Conservation (phyloP, 441 rosid species). For the Pelargonium australe region DNA sequence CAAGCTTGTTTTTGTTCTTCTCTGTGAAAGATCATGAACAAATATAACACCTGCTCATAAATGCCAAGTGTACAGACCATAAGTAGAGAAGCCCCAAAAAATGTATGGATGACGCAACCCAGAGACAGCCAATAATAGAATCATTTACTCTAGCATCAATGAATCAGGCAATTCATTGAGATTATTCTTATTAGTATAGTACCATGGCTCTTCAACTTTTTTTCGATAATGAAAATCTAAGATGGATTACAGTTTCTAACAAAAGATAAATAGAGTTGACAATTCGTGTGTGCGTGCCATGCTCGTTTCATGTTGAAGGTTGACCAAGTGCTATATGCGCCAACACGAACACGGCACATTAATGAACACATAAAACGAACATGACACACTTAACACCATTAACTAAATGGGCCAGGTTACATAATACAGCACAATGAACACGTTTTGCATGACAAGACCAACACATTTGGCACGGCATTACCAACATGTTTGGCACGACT, state of each 20-base stretch:
- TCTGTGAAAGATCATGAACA: constrained; percentile 93
- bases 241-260: constrained; percentile 1
- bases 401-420: too few species aligned
- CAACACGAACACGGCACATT: too few species aligned
- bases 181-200: neutral
- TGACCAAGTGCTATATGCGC: too few species aligned
- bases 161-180: neutral
- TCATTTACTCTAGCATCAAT: neutral
- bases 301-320: too few species aligned
- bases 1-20: constrained; percentile 90
- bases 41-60: constrained; percentile 74
- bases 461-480: too few species aligned
- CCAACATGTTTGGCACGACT: too few species aligned
- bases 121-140: neutral
- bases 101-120: neutral
- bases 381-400: too few species aligned
- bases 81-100: neutral
- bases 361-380: too few species aligned
- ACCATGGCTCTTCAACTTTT: neutral
- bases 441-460: too few species aligned
- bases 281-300: too few species aligned
- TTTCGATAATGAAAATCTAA: neutral
- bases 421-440: too few species aligned
- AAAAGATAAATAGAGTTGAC: neutral
- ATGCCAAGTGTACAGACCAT: constrained; percentile 1